Percentiles rank a stretch among this genome's conserved stretches.
Evolutionary conservation across 176 grass and related monocot species (phyloP).

Genomic region (Secale cereale): DNA sequence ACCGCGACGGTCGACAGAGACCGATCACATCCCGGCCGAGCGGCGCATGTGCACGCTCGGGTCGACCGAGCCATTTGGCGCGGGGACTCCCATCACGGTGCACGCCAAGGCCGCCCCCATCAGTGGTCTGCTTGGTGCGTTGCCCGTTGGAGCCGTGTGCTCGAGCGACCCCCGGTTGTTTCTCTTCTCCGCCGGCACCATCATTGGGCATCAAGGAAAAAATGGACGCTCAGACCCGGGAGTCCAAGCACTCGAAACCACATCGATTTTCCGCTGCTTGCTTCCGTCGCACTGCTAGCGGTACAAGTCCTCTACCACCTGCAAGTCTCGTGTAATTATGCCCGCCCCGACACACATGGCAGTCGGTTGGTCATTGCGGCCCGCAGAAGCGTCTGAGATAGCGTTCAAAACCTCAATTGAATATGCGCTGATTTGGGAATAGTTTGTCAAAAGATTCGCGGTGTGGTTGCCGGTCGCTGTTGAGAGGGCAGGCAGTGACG

Average conservation of each 20-base stretch:
- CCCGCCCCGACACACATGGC: not conserved
- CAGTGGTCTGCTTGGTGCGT: not conserved
- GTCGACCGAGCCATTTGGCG: not conserved
- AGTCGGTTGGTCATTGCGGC: not conserved
- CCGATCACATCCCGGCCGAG: too few species aligned
- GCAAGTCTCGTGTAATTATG: not conserved
- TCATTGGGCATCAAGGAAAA: constrained; percentile 9
- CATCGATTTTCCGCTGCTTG: constrained; percentile 12
- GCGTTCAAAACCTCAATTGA: constrained; percentile 34
- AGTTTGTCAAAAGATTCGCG: constrained; percentile 35
- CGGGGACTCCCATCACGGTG: not conserved
- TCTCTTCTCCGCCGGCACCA: constrained; percentile 18
- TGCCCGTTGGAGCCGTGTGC: constrained; percentile 6
- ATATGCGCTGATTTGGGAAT: not conserved
- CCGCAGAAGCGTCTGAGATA: constrained; percentile 37
- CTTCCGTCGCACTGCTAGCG: not conserved
- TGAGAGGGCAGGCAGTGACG: not conserved
- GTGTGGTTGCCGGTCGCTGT: not conserved
- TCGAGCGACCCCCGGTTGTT: not conserved
- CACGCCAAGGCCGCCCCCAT: constrained; percentile 13
- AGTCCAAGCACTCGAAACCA: constrained; percentile 15
- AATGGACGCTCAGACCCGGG: constrained; percentile 4
- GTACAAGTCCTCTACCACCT: not conserved
- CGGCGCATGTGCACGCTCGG: not conserved
- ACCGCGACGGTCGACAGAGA: not conserved